Base-by-base conservation (phyloP, 1,284 basidiomycete species). In the Irpex lacteus region DNA sequence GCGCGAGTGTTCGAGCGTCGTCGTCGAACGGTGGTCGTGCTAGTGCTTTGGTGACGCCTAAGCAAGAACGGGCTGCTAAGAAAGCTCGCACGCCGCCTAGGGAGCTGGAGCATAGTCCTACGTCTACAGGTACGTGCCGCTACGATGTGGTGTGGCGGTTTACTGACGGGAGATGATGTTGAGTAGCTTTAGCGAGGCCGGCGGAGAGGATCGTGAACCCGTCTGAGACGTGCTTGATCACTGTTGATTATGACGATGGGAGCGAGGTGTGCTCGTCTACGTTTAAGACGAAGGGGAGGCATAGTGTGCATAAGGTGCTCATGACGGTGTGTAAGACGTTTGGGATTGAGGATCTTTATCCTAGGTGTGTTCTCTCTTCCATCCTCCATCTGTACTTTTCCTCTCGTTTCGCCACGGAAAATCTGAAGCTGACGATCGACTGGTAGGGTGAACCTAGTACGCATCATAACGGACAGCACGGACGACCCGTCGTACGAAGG, bases 251-350 rank as follows among this genome's bases (percentile, higher is more conserved):
- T 34, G 55, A 59, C 32, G 64, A 65, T 32, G 55, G 57, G 9
- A 57, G 54, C 9, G 53, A 56, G 26, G 60, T 59, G 9, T 37
- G 58, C n/a, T 38, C 36, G 3, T 62, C 64, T 36, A 50, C 59
- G 49, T 74, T 74, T 70, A 74, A 72, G 67, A 74, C 72, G 19
- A 71, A 72, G 62, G 69, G 65, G 13, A 66, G 70, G 49, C 72
- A 74, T 61, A 62, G 54, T 60, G 71, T 74, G 26, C 63, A 66
- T 21, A 72, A 72, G 65, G 72, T 74, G 40, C 68, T 74, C 54
- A 64, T 66, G 66, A 70, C 71, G 53, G 72, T 70, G 15, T 72
- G 71, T 62, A 68, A 70, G 21, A 73, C 72, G 37, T 73, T 73
- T 60, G 69, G 64, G 11, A 63, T 73, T 37, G 70, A 71, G 63